phyloP scores from a whole-genome alignment of 1,139 yeast species.

The Lodderomyces metapsilosis region DNA sequence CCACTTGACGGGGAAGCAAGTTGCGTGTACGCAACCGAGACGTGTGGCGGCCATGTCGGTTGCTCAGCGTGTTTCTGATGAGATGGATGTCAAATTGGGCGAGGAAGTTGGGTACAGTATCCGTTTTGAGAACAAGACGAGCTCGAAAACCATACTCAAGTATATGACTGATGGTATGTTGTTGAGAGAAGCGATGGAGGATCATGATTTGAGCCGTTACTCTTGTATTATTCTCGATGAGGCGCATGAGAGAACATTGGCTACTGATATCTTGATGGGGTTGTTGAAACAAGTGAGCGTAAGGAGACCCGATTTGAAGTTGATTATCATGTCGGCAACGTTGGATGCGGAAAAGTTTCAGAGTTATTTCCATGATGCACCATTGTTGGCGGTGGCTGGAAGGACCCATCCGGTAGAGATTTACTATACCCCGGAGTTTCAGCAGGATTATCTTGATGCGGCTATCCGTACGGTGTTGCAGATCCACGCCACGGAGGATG shows the following conservation, averaged over 20 bases:
- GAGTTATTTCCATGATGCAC: conserved; percentile 84
- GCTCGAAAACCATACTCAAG: conserved; percentile 76
- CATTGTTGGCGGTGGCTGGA: conserved; percentile 94
- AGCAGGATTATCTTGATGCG: conserved; percentile 90
- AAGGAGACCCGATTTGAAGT: conserved; percentile 84
- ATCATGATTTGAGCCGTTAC: conserved; percentile 75
- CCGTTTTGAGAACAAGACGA: conserved; percentile 89
- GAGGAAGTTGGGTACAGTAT: conserved; percentile 92
- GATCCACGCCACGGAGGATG: conserved; percentile 94
- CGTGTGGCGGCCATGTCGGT: conserved; percentile 98
- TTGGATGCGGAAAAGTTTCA: conserved; percentile 97
- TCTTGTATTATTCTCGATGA: conserved; percentile 94
- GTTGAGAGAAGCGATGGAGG: conserved; percentile 96
- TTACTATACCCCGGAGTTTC: conserved; percentile 94
- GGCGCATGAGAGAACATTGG: conserved; percentile 96
- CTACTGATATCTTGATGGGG: conserved; percentile 97
- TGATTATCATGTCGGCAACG: conserved; percentile 96
- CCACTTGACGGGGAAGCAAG: conserved; percentile 71
- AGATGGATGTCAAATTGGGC: conserved; percentile 88
- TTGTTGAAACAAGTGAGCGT: conserved; percentile 75
- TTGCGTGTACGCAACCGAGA: conserved; percentile 97
- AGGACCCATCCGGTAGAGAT: conserved; percentile 97
- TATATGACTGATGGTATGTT: conserved; percentile 99
- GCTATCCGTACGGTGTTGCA: conserved; percentile 94
- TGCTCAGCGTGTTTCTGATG: conserved; percentile 94